Conservation (phyloP, 2,329 filamentous ascomycete species). For the Diplodia mutila region DNA sequence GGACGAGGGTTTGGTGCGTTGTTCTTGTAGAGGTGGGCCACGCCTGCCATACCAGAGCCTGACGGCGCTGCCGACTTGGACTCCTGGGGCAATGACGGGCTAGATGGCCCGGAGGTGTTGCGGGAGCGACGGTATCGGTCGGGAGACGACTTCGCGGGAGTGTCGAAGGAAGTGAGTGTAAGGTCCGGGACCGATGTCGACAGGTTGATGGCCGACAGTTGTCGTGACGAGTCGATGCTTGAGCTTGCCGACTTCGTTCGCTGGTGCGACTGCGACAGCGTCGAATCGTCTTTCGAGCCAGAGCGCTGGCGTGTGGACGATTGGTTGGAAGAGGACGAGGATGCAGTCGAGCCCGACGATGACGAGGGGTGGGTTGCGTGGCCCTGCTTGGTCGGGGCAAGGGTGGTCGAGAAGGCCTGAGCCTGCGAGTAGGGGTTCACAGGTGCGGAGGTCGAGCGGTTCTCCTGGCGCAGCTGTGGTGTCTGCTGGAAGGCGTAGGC, state of each 20-base stretch:
- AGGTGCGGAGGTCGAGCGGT: conserved; percentile 59
- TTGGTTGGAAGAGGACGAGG: conserved; percentile 56
- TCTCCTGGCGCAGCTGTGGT: conserved; percentile 61
- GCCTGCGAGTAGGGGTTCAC: conserved; percentile 46
- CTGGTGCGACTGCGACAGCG: conserved; percentile 47
- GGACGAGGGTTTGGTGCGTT: conserved; percentile 37
- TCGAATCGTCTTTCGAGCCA: conserved; percentile 54
- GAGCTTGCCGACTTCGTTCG: conserved; percentile 28
- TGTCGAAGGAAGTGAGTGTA: conserved; percentile 58
- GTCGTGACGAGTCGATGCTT: conserved; percentile 39
- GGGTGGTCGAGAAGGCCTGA: conserved; percentile 34
- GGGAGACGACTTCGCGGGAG: conserved; percentile 69
- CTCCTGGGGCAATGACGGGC: conserved; percentile 17
- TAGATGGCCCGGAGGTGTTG: conserved; percentile 14
- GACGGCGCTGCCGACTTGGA: conserved; percentile 52
- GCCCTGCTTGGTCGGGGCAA: conserved; percentile 35
- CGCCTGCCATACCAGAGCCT: conserved; percentile 58
- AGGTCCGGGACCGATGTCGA: conserved; percentile 59
- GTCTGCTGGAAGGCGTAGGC: conserved; percentile 56
- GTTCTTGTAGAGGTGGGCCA: conserved; percentile 56
- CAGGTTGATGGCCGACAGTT: conserved; percentile 54
- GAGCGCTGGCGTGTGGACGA: conserved; percentile 39
- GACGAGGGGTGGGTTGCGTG: conserved; percentile 46
- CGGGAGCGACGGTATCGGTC: conserved; percentile 76
- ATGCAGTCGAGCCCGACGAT: conserved; percentile 48